Evolutionary conservation across 345 rosid species (phyloP).

Genomic region (Corchorus capsularis): DNA sequence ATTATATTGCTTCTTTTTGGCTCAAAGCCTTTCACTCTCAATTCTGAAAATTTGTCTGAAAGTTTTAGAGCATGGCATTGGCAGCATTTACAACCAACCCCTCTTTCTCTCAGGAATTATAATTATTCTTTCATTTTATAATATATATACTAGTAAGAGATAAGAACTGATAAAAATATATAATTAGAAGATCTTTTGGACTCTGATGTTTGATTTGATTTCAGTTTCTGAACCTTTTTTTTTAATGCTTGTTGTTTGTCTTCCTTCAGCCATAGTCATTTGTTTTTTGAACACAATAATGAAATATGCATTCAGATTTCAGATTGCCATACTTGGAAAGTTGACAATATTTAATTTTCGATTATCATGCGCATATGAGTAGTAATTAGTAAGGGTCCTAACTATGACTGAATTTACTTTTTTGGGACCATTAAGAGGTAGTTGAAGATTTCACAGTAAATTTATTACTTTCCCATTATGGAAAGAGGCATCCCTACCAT

Average conservation of each 20-base stretch:
- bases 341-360: neutral
- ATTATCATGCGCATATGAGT: too few relatives aligned
- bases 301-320: too few relatives aligned
- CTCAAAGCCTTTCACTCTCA: conserved; percentile 11
- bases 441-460: neutral
- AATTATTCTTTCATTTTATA: neutral
- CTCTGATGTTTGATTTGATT: neutral
- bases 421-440: neutral
- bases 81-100: neutral
- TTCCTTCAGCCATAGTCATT: too few relatives aligned
- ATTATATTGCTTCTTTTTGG: neutral
- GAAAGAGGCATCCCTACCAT: neutral
- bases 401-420: too few relatives aligned
- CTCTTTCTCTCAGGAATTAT: neutral
- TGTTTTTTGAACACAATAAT: too few relatives aligned
- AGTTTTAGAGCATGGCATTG: neutral
- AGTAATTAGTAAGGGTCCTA: too few relatives aligned
- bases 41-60: too few relatives aligned
- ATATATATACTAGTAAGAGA: too few relatives aligned
- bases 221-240: neutral
- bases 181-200: neutral
- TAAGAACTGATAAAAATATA: too few relatives aligned
- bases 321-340: neutral
- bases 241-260: neutral
- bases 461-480: neutral